Evolutionary conservation across 2,329 filamentous ascomycete species (phyloP), one percentile per base, ranked within the genome.

Genomic region (Neobulgaria alba): DNA sequence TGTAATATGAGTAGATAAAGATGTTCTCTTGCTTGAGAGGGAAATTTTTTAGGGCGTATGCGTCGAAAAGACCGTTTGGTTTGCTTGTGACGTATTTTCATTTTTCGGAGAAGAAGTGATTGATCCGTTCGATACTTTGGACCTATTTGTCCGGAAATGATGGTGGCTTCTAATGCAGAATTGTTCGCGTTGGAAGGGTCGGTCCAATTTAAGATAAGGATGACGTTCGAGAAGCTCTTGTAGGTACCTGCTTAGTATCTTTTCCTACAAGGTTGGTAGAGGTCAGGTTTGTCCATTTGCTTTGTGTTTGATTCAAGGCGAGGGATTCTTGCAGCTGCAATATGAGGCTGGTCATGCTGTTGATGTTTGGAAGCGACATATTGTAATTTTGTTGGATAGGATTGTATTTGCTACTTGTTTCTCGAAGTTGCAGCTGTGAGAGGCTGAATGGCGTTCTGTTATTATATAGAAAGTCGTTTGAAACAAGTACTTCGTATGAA

Each of bases 401-500:
- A 21, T 36, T 14, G 19, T 19, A 20, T n/a, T 36, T 20, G 33
- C 33, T 20, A 21, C 3, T 14, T 36, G 33, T 36, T 36, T 17
- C 7, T 21, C 18, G 33, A n/a, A 36, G 19, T 14, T 20, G 33
- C 18, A 36, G 15, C 12, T 3, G 20, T 9, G 33, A 20, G 16
- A 36, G 18, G 33, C 23, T 20, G 23, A 36, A 36, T 19, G 33
- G 18, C 23, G 33, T 36, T 20, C 10, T 14, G 15, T 36, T 36
- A n/a, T 21, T 5, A 36, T 36, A 14, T 23, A 36, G 15, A 17
- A 36, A 36, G 19, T 20, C 16, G 12, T 36, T 23, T 14, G 33
- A 36, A 23, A 36, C 33, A n/a, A 36, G 33, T 23, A 36, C 33
- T 36, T 36, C 33, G 33, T 36, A 36, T 10, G 33, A 7, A 36